Evolutionary conservation across 1,284 basidiomycete genomes (phyloP).

Genomic region (Pseudozyma hubeiensis): DNA sequence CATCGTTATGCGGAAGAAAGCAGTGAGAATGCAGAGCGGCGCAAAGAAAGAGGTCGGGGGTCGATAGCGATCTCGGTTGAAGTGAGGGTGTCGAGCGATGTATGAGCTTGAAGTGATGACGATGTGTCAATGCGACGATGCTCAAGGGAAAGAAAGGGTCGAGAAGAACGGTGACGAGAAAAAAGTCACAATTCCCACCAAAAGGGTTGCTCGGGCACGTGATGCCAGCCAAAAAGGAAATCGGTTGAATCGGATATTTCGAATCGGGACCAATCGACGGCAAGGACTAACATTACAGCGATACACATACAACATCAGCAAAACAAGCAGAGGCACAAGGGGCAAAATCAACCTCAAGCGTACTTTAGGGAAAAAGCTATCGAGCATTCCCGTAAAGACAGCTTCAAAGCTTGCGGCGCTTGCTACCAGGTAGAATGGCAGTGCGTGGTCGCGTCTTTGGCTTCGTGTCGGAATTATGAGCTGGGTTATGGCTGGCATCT

Average conservation of each 20-base stretch:
- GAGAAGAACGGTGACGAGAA: constrained; percentile 5
- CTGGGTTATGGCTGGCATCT: not conserved
- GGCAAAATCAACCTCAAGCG: not conserved
- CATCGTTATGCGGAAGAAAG: constrained; percentile 6
- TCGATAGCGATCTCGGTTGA: too few relatives aligned
- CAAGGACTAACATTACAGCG: not conserved
- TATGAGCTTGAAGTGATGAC: too few relatives aligned
- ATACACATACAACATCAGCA: not conserved
- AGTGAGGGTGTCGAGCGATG: too few relatives aligned
- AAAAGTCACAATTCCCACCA: constrained; percentile 3
- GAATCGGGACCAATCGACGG: constrained; percentile 4
- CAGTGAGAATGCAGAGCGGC: not conserved
- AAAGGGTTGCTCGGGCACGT: constrained; percentile 1
- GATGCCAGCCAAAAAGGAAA: constrained; percentile 4
- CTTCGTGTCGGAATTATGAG: not conserved
- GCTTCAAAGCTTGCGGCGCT: constrained; percentile 31
- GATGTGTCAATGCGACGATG: too few relatives aligned
- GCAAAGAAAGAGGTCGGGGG: not conserved
- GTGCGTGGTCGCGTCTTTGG: constrained; percentile 10
- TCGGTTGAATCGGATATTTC: not conserved
- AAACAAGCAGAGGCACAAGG: not conserved
- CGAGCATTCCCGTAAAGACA: constrained; percentile 1
- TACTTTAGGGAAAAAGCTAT: not conserved
- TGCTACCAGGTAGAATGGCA: constrained; percentile 26
- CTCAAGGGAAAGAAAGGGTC: too few relatives aligned